Percentiles rank a stretch among this genome's conserved stretches.
Evolutionary conservation across 2,329 filamentous ascomycete genomes (phyloP).

Genomic region (Xylaria digitata): DNA sequence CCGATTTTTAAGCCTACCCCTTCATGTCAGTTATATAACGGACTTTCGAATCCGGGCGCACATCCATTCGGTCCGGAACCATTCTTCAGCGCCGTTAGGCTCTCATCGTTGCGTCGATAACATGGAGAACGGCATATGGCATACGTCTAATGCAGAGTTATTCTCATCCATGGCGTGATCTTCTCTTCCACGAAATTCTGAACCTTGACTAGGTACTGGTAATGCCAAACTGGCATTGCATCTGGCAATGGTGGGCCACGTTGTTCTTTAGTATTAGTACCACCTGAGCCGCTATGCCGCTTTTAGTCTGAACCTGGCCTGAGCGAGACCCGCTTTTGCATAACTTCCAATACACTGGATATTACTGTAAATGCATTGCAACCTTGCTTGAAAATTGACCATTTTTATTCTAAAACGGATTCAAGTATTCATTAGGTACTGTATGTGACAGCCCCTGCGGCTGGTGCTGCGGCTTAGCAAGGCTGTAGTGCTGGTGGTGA

Average conservation of each 20-base stretch:
- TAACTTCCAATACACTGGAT: no score
- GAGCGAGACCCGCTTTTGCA: no score
- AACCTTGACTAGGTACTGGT: constrained; percentile 3
- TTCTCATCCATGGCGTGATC: constrained; percentile 19
- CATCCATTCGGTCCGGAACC: constrained; percentile 5
- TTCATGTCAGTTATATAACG: neutral
- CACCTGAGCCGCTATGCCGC: no score
- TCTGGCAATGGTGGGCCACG: constrained; percentile 29
- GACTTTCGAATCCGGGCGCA: constrained; percentile 10
- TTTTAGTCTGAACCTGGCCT: no score
- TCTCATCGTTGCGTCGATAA: constrained; percentile 18
- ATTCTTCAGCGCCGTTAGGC: neutral
- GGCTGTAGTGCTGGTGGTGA: no score
- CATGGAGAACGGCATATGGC: constrained; percentile 35
- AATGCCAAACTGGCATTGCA: constrained; percentile 29
- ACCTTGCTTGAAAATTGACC: no score
- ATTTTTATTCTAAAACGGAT: no score
- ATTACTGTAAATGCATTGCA: no score
- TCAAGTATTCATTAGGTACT: no score
- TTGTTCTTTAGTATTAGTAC: constrained; percentile 27
- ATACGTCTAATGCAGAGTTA: constrained; percentile 20
- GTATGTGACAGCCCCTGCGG: no score
- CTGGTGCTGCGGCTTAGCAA: no score
- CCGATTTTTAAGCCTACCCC: neutral
- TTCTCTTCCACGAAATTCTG: constrained; percentile 14